These are phyloP conservation scores for Circinella minor DNA, from an alignment of 371 early-diverging fungal species.

Conservation along the genomic window DNA sequence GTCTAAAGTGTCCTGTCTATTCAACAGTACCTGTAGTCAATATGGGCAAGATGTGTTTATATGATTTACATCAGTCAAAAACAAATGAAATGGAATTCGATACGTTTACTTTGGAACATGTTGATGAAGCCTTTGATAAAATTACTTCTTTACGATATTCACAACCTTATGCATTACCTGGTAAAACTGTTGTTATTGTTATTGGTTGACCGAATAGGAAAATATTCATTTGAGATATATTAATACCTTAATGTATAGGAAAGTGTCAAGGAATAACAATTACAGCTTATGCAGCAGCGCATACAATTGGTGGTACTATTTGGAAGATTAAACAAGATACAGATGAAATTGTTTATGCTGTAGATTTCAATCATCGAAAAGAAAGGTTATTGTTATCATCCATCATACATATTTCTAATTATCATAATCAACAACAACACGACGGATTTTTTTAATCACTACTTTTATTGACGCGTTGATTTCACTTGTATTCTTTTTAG, in stretches of 20 bases:
- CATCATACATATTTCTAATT: too few relatives aligned
- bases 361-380: slow-evolving; percentile 95
- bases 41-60: slow-evolving; percentile 90
- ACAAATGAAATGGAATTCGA: slow-evolving; percentile 73
- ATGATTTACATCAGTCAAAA: slow-evolving; percentile 77
- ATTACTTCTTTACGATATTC: slow-evolving; percentile 88
- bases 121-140: slow-evolving; percentile 86
- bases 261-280: slow-evolving; percentile 89
- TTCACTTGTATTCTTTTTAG: slow-evolving; percentile 35
- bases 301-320: slow-evolving; percentile 96
- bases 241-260: slow-evolving; percentile 36
- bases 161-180: slow-evolving; percentile 82
- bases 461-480: neutral
- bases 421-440: too few relatives aligned
- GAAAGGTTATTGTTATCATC: slow-evolving; percentile 68
- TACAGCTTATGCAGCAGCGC: slow-evolving; percentile 95
- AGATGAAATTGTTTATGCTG: slow-evolving; percentile 94
- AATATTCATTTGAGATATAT: too few relatives aligned
- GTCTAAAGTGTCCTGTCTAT: slow-evolving; percentile 89
- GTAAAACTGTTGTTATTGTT: slow-evolving; percentile 29
- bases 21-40: slow-evolving; percentile 94
- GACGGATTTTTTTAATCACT: too few relatives aligned
- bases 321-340: slow-evolving; percentile 97
- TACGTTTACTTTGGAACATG: slow-evolving; percentile 74
- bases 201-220: neutral